phyloP scores from a whole-genome alignment of 768 basidiomycete genomes.

The Xerocomellus amylosporus region DNA sequence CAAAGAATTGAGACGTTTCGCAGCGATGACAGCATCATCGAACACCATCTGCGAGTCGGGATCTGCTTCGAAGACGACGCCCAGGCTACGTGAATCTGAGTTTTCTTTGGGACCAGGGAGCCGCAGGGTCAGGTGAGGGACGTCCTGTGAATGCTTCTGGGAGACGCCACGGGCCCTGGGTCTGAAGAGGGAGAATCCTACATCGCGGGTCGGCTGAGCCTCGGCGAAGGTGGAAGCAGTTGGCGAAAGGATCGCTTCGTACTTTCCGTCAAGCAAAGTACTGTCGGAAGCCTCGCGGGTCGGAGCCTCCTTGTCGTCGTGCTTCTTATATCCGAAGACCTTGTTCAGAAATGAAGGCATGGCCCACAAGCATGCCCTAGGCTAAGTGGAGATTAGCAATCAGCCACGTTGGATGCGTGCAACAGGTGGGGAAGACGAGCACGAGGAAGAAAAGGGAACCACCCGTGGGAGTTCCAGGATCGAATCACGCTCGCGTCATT shows the following conservation, averaged over 20 bases:
- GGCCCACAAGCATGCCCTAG: conserved; percentile 19
- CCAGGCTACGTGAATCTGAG: conserved; percentile 45
- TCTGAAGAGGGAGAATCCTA: conserved; percentile 49
- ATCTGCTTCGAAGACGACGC: conserved; percentile 60
- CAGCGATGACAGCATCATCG: conserved; percentile 54
- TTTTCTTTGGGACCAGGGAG: conserved; percentile 55
- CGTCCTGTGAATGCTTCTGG: conserved; percentile 30
- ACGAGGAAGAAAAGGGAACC: neutral
- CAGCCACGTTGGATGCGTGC: neutral
- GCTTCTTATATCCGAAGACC: conserved; percentile 72
- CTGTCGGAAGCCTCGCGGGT: conserved; percentile 37
- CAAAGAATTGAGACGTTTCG: conserved; percentile 54
- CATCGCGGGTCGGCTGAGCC: conserved; percentile 34
- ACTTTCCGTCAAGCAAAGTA: conserved; percentile 68
- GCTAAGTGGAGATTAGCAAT: conserved; percentile 8
- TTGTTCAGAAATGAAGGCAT: conserved; percentile 74
- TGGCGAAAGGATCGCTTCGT: conserved; percentile 57
- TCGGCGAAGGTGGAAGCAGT: conserved; percentile 22
- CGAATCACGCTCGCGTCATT: neutral
- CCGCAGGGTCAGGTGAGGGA: conserved; percentile 62
- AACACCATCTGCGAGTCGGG: conserved; percentile 46
- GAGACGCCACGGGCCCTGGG: conserved; percentile 41
- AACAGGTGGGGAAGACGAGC: neutral
- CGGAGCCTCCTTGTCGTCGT: conserved; percentile 47
- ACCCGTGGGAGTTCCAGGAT: conserved; percentile 15